These are phyloP conservation scores for Neurospora pannonica DNA, from an alignment of 495 filamentous ascomycete genomes.

Conservation along the genomic window DNA sequence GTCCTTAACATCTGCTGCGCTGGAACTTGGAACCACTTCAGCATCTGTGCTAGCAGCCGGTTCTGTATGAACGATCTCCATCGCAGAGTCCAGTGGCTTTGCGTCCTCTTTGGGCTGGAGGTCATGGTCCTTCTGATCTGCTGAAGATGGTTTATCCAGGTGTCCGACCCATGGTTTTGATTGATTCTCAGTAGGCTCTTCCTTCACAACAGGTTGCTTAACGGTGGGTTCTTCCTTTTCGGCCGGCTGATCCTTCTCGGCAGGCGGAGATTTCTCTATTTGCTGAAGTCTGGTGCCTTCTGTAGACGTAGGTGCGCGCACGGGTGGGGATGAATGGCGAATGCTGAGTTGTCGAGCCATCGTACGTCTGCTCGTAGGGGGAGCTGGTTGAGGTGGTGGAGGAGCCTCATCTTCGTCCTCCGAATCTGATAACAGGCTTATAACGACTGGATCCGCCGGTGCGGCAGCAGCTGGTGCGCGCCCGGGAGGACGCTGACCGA, in stretches of 20 bases:
- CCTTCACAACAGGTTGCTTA: not conserved
- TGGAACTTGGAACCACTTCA: not conserved
- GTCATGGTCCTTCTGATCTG: not conserved
- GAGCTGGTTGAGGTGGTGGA: not conserved
- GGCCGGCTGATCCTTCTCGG: not conserved
- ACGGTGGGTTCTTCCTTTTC: not conserved
- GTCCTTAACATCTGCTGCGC: not conserved
- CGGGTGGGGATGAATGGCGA: not conserved
- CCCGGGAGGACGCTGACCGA: constrained; percentile 2
- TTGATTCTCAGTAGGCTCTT: not conserved
- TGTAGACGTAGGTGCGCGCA: not conserved
- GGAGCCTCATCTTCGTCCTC: constrained; percentile 21
- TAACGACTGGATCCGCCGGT: constrained; percentile 18
- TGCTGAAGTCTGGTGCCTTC: not conserved
- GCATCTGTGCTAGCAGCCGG: not conserved
- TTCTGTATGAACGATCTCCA: not conserved
- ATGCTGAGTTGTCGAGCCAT: not conserved
- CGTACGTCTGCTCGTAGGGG: not conserved
- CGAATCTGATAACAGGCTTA: constrained; percentile 30
- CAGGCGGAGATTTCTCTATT: not conserved
- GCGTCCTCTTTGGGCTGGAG: not conserved
- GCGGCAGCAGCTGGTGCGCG: not conserved
- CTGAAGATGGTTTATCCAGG: not conserved
- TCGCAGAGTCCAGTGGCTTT: not conserved
- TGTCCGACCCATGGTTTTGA: not conserved